phyloP scores from a whole-genome alignment of 164 flowering plant species.

The Stephania yunnanensis region DNA sequence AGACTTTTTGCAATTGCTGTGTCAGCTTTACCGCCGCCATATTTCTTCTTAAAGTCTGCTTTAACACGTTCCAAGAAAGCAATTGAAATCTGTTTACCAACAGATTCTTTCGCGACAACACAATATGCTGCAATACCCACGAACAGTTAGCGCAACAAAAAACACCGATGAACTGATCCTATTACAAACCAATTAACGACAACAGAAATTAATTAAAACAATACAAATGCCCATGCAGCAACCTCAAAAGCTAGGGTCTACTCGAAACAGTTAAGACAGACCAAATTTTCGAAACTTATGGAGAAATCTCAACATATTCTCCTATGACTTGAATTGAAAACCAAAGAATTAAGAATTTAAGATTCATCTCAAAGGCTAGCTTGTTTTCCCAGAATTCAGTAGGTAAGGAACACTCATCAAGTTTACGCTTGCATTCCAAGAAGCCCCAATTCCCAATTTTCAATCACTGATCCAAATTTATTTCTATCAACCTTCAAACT shows the following conservation, averaged over 20 bases:
- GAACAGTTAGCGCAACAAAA: background rate
- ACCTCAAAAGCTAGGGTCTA: background rate
- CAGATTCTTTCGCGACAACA: slow-evolving; percentile 89
- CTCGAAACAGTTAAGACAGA: background rate
- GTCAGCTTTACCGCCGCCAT: slow-evolving; percentile 92
- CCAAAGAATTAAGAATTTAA: background rate
- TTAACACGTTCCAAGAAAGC: slow-evolving; percentile 78
- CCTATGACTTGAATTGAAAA: background rate
- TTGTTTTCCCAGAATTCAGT: background rate
- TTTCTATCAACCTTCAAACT: background rate
- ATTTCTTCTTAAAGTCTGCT: slow-evolving; percentile 75
- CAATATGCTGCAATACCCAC: slow-evolving; percentile 63
- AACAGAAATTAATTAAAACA: background rate
- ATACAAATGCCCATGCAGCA: background rate
- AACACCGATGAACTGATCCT: background rate
- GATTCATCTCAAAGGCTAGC: background rate
- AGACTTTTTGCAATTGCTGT: slow-evolving; percentile 88
- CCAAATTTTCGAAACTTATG: background rate
- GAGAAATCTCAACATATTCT: background rate
- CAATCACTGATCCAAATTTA: background rate
- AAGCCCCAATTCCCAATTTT: background rate
- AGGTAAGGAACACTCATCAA: background rate
- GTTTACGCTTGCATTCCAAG: background rate
- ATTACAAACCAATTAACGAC: background rate
- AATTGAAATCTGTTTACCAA: slow-evolving; percentile 71